Base-by-base conservation (phyloP, 345 rosid genomes). In the Arabidopsis arenosa region DNA sequence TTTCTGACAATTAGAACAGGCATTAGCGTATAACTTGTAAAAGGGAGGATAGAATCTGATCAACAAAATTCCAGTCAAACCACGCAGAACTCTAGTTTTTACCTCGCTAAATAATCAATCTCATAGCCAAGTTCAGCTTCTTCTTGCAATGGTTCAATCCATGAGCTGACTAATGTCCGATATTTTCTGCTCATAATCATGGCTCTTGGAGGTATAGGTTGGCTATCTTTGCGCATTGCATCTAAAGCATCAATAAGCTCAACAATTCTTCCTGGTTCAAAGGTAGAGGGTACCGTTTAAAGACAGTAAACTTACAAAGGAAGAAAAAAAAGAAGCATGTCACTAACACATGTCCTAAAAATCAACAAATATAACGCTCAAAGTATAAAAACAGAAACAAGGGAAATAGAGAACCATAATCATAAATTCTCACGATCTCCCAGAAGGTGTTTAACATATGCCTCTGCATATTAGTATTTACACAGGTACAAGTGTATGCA, bases 101-200 rank as follows among this genome's bases (percentile, higher is more conserved):
- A 93, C 98, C 98, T 92, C 48, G 89, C 93, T 55, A 94, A 72
- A 74, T 94, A 92, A 82, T 92, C 97, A 77, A 92, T 88, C 85
- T 94, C 90, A 30, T 84, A 89, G 64, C 97, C 97, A 73, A 86
- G 97, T 75, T 92, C 95, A 80, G 97, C 98, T 85, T 94, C 98
- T 80, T 92, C 96, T 83, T 90, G 93, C 65, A 92, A 82, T 75
- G 98, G 98, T 80, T 94, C 96, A 57, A 94, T 94, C 98, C 98
- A 94, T 3, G 96, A 94, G 86, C 98, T 94, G 80, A 90, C 97
- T 75, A 92, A 72, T 44, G 98, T 87, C 30, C 96, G 89, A 71
- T 94, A 94, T 77, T 92, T 94, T 87, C 91, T 89, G 85, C 90
- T 92, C 82, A 92, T 79, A 70, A 92, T 89, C 98, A 90, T 94